A percentile compares a stretch with the other conserved stretches of the same genome.
Conservation (phyloP, 106 monocot genomes). For the Agapanthus africanus region DNA sequence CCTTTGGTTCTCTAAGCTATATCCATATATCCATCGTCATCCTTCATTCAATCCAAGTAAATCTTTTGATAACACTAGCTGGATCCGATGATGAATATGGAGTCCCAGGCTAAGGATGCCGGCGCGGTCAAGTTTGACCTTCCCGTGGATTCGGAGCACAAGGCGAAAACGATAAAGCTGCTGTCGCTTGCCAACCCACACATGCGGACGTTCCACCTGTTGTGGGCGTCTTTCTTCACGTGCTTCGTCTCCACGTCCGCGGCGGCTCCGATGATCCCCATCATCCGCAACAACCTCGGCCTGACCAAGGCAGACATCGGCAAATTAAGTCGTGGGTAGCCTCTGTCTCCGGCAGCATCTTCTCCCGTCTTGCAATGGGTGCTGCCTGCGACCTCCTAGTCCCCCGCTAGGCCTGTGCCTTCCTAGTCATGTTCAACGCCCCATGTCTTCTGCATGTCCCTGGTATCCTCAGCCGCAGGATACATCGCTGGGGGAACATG, state of each 20-base stretch:
- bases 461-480: slow-evolving; percentile 33
- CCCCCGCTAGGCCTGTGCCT: slow-evolving; percentile 56
- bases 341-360: slow-evolving; percentile 70
- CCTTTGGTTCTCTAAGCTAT: too few species aligned
- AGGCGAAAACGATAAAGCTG: slow-evolving; percentile 14
- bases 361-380: slow-evolving; percentile 74
- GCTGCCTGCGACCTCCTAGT: slow-evolving; percentile 67
- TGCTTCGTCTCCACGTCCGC: slow-evolving; percentile 81
- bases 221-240: slow-evolving; percentile 86
- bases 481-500: slow-evolving; percentile 90
- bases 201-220: slow-evolving; percentile 81
- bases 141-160: slow-evolving; percentile 11
- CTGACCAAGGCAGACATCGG: slow-evolving; percentile 60
- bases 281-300: slow-evolving; percentile 79
- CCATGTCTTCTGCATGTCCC: slow-evolving; percentile 71
- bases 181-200: slow-evolving; percentile 55
- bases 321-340: slow-evolving; percentile 59
- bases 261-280: slow-evolving; percentile 67
- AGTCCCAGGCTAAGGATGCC: not conserved
- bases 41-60: too few species aligned
- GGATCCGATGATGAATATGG: too few species aligned
- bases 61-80: too few species aligned
- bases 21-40: too few species aligned
- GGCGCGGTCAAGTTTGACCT: not conserved
- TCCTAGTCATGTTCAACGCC: slow-evolving; percentile 61